Evolutionary conservation across 352 stramenopile genomes (phyloP).

Genomic region (Phytophthora hybrid): DNA sequence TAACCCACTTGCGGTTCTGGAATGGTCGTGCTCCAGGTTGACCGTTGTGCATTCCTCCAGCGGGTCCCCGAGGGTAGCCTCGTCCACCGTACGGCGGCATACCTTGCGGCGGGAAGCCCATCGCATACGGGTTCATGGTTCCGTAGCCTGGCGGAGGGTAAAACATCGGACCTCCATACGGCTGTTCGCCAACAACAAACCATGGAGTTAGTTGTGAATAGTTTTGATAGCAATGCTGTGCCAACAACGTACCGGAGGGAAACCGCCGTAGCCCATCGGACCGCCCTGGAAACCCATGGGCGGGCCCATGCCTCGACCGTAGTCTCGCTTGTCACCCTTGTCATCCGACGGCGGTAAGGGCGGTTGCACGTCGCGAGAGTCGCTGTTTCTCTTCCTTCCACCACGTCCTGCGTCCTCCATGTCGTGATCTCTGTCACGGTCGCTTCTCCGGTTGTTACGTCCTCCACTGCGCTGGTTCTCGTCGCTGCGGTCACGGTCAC

Average conservation of each 20-base stretch:
- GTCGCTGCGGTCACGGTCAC: slow-evolving; percentile 5
- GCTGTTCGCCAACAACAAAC: slow-evolving; percentile 36
- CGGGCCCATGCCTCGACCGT: slow-evolving; percentile 48
- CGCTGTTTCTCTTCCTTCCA: slow-evolving; percentile 38
- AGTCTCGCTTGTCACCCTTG: slow-evolving; percentile 32
- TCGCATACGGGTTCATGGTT: slow-evolving; percentile 74
- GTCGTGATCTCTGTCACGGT: slow-evolving; percentile 36
- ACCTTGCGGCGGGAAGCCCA: slow-evolving; percentile 74
- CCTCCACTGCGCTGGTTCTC: slow-evolving; percentile 38
- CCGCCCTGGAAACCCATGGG: slow-evolving; percentile 66
- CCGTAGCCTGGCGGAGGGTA: slow-evolving; percentile 70
- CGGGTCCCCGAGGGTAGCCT: slow-evolving; percentile 36
- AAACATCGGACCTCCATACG: slow-evolving; percentile 79
- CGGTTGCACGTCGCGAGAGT: slow-evolving; percentile 33
- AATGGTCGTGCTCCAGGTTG: slow-evolving; percentile 65
- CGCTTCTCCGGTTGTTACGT: slow-evolving; percentile 33
- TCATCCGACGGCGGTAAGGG: slow-evolving; percentile 45
- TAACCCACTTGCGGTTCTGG: slow-evolving; percentile 88
- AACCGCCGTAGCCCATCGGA: slow-evolving; percentile 72
- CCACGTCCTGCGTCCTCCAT: slow-evolving; percentile 35
- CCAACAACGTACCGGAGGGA: slow-evolving; percentile 55
- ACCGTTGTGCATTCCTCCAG: slow-evolving; percentile 35
- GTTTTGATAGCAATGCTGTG: neutral
- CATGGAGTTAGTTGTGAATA: slow-evolving; percentile 15
- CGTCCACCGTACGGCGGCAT: slow-evolving; percentile 52